Percentiles rank a stretch among this genome's conserved stretches.
phyloP scores from a whole-genome alignment of 2,329 filamentous ascomycete species.

The Basipetospora chlamydospora region DNA sequence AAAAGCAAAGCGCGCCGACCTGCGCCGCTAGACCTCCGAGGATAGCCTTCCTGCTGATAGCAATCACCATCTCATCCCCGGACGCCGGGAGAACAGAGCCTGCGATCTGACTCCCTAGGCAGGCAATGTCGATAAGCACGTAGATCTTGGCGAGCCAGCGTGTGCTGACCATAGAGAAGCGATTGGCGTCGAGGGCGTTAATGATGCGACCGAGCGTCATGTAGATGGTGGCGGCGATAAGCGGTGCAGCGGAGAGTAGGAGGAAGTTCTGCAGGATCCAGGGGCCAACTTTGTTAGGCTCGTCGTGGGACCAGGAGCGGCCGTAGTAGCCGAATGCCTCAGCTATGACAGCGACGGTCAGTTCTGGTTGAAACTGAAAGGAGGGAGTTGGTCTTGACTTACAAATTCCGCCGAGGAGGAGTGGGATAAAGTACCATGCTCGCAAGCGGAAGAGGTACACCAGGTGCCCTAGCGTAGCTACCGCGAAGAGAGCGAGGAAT shows the following conservation, averaged over 20 bases:
- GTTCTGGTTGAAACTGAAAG: not conserved
- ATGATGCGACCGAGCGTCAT: conserved; percentile 30
- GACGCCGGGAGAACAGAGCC: conserved; percentile 13
- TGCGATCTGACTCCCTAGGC: conserved; percentile 20
- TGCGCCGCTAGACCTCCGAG: conserved; percentile 38
- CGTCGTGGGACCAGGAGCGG: conserved; percentile 26
- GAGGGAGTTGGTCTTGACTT: conserved; percentile 10
- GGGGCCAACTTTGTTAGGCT: conserved; percentile 22
- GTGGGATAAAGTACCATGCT: conserved; percentile 38
- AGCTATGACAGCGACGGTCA: conserved; percentile 18
- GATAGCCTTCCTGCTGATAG: conserved; percentile 30
- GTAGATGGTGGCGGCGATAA: conserved; percentile 31
- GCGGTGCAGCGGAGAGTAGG: conserved; percentile 21
- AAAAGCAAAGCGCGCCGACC: conserved; percentile 39
- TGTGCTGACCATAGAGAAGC: conserved; percentile 24
- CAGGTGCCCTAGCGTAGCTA: conserved; percentile 24
- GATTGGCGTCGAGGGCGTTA: conserved; percentile 19
- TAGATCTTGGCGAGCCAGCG: conserved; percentile 34
- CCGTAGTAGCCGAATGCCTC: conserved; percentile 37
- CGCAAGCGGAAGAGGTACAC: conserved; percentile 23
- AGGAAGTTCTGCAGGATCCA: conserved; percentile 26
- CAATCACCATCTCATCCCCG: conserved; percentile 13
- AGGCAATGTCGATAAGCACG: conserved; percentile 32
- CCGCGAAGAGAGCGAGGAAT: conserved; percentile 26
- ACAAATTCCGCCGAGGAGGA: conserved; percentile 36